These are phyloP conservation scores for Microcyclosporella mali DNA, from an alignment of 2,329 filamentous ascomycete species.

Conservation along the genomic window DNA sequence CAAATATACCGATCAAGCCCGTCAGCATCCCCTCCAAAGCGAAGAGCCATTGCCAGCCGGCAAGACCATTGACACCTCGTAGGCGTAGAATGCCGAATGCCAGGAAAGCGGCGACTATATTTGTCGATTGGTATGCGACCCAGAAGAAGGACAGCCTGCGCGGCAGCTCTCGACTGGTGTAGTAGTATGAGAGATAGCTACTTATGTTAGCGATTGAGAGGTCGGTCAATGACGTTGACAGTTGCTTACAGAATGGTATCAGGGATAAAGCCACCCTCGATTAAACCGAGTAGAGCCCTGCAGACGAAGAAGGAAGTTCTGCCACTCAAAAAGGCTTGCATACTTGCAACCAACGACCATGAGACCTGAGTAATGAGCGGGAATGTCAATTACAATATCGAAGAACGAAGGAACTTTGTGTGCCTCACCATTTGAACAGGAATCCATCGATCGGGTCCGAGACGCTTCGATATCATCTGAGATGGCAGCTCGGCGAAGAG, in stretches of 20 bases:
- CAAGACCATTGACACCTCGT: conserved; percentile 43
- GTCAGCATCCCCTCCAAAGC: conserved; percentile 54
- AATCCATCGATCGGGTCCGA: conserved; percentile 43
- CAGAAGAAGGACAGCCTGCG: conserved; percentile 64
- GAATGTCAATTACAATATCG: too few species aligned
- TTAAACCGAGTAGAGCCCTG: conserved; percentile 36
- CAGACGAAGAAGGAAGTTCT: conserved; percentile 35
- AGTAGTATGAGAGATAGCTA: conserved; percentile 68
- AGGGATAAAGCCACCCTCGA: conserved; percentile 52
- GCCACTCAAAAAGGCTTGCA: conserved; percentile 30
- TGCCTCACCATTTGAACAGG: conserved; percentile 36
- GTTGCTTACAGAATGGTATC: conserved; percentile 45
- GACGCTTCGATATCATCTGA: conserved; percentile 39
- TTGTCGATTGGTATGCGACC: conserved; percentile 54
- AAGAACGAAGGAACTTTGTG: too few species aligned
- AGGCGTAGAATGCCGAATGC: conserved; percentile 49
- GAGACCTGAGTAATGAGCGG: conserved; percentile 32
- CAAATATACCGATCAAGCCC: conserved; percentile 46
- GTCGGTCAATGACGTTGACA: too few species aligned
- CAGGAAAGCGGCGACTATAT: conserved; percentile 52
- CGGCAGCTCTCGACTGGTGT: conserved; percentile 64
- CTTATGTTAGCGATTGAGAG: background rate
- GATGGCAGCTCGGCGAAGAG: conserved; percentile 46
- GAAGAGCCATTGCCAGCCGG: conserved; percentile 54
- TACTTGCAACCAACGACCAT: conserved; percentile 40